Base-by-base conservation (phyloP, 305 asterid genomes). In the Nicotiana rustica region DNA sequence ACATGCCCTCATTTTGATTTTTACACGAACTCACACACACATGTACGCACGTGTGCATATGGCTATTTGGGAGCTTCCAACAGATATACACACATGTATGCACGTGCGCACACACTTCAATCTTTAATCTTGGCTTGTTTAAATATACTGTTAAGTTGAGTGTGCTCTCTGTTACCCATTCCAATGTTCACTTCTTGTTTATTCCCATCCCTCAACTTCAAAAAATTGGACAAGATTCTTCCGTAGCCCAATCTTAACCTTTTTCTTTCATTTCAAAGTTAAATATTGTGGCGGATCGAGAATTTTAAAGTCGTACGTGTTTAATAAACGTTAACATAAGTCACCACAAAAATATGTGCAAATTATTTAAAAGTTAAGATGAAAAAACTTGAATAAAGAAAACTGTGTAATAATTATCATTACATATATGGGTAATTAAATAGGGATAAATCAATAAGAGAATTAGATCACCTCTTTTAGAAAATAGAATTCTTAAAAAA, bases 11-110 rank as follows among this genome's bases (percentile, higher is more conserved):
- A 82, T 86, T 83, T 85, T 69, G 65, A 82, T 18, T 90, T 85
- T 77, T 71, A 89, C 95, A 91, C 97, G 94, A 84, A 92, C 91
- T 90, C 92, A 87, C 95, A 93, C 92, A 92, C 97, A 92, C 97
- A 91, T 92, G 98, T 88, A 86, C 84, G 96, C 97, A 94, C 97
- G 97, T 92, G 97, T 92, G 94, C 92, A 88, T 91, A 90, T 90
- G 88, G 87, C 81, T 80, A 67, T 60, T 19, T 82, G 88, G 83
- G 87, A 83, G 85, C 86, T 86, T 85, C 82, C 90, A 88, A 85
- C 93, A 92, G 91, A 90, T 92, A 86, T 87, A 85, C 85, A 91
- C 97, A 92, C 98, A 87, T 91, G 95, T 88, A 77, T 88, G 89
- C 95, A 92, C 97, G 98, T 94, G 97, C 91, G 91, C 97, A 88